Conservation (phyloP, 2,329 filamentous ascomycete genomes). For the Paecilomyces formosus region DNA sequence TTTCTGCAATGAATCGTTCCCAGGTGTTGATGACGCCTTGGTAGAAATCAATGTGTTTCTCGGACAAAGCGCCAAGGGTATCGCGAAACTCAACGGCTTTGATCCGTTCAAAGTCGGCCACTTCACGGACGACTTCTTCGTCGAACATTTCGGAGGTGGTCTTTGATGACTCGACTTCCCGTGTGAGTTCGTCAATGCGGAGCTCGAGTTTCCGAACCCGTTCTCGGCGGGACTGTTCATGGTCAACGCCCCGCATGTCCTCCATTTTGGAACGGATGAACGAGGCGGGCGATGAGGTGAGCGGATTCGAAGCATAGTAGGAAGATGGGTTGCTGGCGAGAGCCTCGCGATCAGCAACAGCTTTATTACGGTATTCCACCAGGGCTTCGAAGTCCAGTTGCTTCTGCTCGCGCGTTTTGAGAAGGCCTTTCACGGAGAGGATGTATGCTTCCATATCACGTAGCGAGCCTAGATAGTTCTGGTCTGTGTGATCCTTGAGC, state of each 20-base stretch:
- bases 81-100: constrained; percentile 88
- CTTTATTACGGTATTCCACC: constrained; percentile 91
- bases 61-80: constrained; percentile 74
- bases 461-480: constrained; percentile 87
- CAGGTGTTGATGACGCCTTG: constrained; percentile 70
- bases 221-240: constrained; percentile 83
- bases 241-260: constrained; percentile 92
- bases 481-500: constrained; percentile 88
- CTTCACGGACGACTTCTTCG: constrained; percentile 89
- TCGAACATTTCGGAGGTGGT: constrained; percentile 88
- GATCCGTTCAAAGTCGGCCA: constrained; percentile 91
- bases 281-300: constrained; percentile 62
- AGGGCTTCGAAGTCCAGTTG: constrained; percentile 96
- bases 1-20: constrained; percentile 83
- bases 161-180: constrained; percentile 81
- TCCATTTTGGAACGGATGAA: constrained; percentile 94
- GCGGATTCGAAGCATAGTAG: constrained; percentile 47
- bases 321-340: constrained; percentile 58
- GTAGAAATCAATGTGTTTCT: constrained; percentile 84
- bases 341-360: constrained; percentile 75
- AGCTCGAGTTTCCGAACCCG: constrained; percentile 84
- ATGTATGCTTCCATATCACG: constrained; percentile 96
- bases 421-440: constrained; percentile 72
- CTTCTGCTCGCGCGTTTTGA: constrained; percentile 93
- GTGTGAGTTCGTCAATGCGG: constrained; percentile 82